phyloP scores from a whole-genome alignment of 345 rosid genomes.

The Microcos paniculata region DNA sequence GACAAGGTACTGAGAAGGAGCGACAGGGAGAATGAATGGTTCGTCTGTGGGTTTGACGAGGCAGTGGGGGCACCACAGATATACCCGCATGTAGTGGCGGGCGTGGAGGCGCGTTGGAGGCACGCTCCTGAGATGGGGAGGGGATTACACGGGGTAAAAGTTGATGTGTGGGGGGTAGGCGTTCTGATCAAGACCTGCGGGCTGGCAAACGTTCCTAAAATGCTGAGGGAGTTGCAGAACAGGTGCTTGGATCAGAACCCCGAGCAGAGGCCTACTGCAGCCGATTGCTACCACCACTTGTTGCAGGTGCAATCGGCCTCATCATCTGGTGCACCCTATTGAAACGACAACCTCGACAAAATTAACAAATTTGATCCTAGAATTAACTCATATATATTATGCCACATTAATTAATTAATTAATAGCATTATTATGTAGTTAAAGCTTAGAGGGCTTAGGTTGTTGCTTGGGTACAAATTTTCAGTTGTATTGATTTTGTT shows the following conservation, averaged over 20 bases:
- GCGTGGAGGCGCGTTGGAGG: slow-evolving; percentile 47
- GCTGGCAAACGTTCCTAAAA: slow-evolving; percentile 54
- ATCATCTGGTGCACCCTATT: slow-evolving; percentile 38
- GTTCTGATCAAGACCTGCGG: slow-evolving; percentile 79
- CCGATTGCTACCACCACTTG: slow-evolving; percentile 94
- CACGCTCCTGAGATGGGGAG: slow-evolving; percentile 93
- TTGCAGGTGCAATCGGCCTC: slow-evolving; percentile 73
- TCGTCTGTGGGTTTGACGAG: slow-evolving; percentile 77
- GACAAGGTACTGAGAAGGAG: slow-evolving; percentile 65
- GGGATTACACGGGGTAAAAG: slow-evolving; percentile 91
- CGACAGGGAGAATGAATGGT: slow-evolving; percentile 69
- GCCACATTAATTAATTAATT: neutral
- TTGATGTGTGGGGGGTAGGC: slow-evolving; percentile 97
- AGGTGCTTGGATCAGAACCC: slow-evolving; percentile 89
- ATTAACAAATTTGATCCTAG: neutral
- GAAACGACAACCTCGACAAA: slow-evolving; percentile 11
- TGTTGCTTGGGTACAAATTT: neutral
- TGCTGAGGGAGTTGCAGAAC: slow-evolving; percentile 77
- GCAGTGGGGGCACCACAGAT: slow-evolving; percentile 83
- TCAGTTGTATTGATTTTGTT: neutral
- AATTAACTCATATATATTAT: neutral
- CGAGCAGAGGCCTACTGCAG: slow-evolving; percentile 91
- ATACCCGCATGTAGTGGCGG: slow-evolving; percentile 43
- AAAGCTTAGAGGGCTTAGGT: neutral
- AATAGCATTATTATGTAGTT: too few species aligned